These are phyloP conservation scores for Caloboletus firmus DNA, from an alignment of 1,284 basidiomycete genomes.

Conservation along the genomic window DNA sequence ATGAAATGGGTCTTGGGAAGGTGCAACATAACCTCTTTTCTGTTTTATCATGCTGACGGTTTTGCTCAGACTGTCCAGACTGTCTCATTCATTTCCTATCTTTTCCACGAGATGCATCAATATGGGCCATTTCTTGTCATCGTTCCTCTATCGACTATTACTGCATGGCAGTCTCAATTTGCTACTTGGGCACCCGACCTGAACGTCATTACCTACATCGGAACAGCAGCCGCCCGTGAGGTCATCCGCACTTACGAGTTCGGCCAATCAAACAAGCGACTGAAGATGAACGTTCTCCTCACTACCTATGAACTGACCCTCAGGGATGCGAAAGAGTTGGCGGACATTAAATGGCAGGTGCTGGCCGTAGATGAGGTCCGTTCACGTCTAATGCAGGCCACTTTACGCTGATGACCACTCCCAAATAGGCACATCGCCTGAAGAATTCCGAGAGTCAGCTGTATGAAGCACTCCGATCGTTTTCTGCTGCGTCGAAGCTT, in stretches of 20 bases:
- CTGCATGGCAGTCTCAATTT: constrained; percentile 98
- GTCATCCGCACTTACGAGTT: constrained; percentile 95
- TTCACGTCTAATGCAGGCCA: background rate
- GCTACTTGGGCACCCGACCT: constrained; percentile 94
- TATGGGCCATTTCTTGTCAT: constrained; percentile 98
- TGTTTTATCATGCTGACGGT: constrained; percentile 13
- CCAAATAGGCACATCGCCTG: constrained; percentile 83
- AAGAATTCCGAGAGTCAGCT: constrained; percentile 98
- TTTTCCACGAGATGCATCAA: constrained; percentile 91
- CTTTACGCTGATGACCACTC: constrained; percentile 10
- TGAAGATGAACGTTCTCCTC: constrained; percentile 96
- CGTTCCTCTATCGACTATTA: constrained; percentile 96
- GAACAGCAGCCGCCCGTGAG: constrained; percentile 84
- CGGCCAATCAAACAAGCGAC: constrained; percentile 78
- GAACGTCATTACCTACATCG: constrained; percentile 97
- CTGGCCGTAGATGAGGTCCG: constrained; percentile 92
- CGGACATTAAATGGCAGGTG: constrained; percentile 96
- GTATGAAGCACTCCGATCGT: constrained; percentile 91
- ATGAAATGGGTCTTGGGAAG: constrained; percentile 99
- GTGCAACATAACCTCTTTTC: constrained; percentile 36
- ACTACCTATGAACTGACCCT: constrained; percentile 98
- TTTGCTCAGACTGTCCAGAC: constrained; percentile 85
- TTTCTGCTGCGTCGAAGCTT: constrained; percentile 88
- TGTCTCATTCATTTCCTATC: constrained; percentile 92
- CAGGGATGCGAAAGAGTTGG: constrained; percentile 87